Base-by-base conservation (phyloP, 495 filamentous ascomycete genomes). In the Neurospora tetraspora region DNA sequence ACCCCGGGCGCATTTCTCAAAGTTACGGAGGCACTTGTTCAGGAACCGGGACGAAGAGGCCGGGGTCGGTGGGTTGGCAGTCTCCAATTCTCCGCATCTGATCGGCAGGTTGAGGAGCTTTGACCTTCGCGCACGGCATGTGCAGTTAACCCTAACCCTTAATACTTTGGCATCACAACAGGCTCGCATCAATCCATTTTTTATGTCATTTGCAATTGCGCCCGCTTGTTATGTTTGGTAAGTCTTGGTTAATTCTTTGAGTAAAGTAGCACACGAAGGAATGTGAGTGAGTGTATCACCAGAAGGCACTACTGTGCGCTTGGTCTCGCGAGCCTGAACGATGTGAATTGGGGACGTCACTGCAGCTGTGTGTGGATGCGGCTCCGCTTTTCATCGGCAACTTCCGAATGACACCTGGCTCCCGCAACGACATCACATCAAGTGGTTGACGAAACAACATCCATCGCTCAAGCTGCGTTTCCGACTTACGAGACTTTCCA, bases 1-100 rank as follows among this genome's bases (percentile, higher is more conserved):
- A 31, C 53, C 59, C 68, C 59, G 53, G 59, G 65, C 61, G 73
- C 70, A 74, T 77, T 73, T 31, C 53, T 65, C 27, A 36, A 34
- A 34, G 53, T 34, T 65, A 34, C 31, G 14, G 53, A 65, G 53
- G 53, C 53, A 34, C 53, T 34, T 31, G 53, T 65, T 65, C 27
- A 65, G 53, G 53, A 65, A 65, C 53, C 53, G 31, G 53, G 53
- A 65, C 27, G 53, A 65, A 65, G 53, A 65, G 53, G 53, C 53
- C 14, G 14, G 53, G 53, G 53, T 65, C 53, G 27, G 53, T 59
- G 47, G 47, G 47, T 59, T 59, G 47, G 20, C 20, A 34, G 53
- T 65, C 53, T 31, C 53, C 53, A 65, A 65, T 65, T 65, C 53
- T 65, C 53, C 53, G 53, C 53, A 65, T 65, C 14, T 65, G 53